These are phyloP conservation scores for Heliamphora exappendiculata DNA, from an alignment of 148 eudicot genomes.

Conservation along the genomic window DNA sequence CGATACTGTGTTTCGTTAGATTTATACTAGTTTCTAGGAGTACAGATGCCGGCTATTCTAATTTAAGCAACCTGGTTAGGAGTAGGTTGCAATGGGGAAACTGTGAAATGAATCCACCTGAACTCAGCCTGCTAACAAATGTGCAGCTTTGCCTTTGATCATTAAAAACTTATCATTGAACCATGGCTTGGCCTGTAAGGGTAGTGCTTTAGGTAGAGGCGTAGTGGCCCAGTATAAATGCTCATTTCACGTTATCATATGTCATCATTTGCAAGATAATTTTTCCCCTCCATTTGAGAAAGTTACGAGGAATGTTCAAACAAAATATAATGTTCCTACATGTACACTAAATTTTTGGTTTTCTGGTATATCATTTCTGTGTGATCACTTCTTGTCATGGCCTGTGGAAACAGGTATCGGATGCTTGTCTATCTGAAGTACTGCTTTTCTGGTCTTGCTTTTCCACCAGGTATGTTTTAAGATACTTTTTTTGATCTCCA, in stretches of 20 bases:
- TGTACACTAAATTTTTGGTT: neutral
- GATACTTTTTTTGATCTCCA: neutral
- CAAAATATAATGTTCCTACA: neutral
- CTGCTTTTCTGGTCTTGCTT: slow-evolving; percentile 86
- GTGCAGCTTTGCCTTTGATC: neutral
- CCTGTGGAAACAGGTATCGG: slow-evolving; percentile 57
- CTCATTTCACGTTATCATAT: neutral
- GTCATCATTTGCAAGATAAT: neutral
- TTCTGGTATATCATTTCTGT: neutral
- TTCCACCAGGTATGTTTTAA: slow-evolving; percentile 74
- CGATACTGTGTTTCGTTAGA: neutral
- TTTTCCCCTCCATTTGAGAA: neutral
- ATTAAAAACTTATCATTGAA: neutral
- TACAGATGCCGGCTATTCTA: neutral
- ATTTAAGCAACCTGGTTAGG: neutral
- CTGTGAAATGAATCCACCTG: neutral
- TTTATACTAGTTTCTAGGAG: neutral
- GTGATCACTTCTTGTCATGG: slow-evolving; percentile 8
- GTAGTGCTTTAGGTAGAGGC: neutral
- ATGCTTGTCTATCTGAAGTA: slow-evolving; percentile 93
- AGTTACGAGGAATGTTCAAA: neutral
- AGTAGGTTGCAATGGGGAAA: neutral
- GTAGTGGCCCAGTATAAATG: neutral
- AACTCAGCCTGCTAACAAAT: neutral
- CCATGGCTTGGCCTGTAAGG: neutral